Evolutionary conservation across 768 basidiomycete species (phyloP).

Genomic region (Naganishia randhawae): DNA sequence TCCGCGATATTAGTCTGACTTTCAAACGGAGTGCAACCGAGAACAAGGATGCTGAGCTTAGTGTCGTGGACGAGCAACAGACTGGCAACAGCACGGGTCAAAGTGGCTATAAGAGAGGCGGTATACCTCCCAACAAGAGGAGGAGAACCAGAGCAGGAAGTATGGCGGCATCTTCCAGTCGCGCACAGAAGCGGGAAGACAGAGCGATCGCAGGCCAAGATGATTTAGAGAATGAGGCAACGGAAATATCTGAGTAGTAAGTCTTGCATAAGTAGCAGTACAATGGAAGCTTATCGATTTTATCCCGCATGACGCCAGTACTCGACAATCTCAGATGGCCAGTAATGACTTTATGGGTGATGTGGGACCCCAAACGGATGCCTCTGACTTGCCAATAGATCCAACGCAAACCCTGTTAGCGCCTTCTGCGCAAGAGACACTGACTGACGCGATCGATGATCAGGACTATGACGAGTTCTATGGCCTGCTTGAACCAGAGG

Average conservation of each 20-base stretch:
- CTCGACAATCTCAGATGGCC: background rate
- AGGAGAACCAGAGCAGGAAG: constrained; percentile 75
- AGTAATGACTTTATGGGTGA: constrained; percentile 9
- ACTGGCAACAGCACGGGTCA: constrained; percentile 44
- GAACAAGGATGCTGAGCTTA: background rate
- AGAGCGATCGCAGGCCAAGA: constrained; percentile 45
- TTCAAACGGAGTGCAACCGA: constrained; percentile 29
- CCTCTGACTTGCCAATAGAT: background rate
- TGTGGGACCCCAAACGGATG: background rate
- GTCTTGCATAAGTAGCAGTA: constrained; percentile 46
- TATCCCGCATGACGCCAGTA: background rate
- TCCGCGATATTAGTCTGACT: constrained; percentile 41
- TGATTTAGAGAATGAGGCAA: constrained; percentile 55
- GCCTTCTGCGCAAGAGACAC: constrained; percentile 26
- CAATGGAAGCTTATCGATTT: background rate
- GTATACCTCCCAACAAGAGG: constrained; percentile 58
- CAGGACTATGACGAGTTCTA: constrained; percentile 72
- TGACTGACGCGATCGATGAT: constrained; percentile 37
- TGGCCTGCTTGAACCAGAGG: constrained; percentile 70
- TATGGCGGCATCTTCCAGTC: constrained; percentile 30
- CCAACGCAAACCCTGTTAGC: constrained; percentile 22
- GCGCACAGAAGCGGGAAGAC: constrained; percentile 25
- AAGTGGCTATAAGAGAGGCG: constrained; percentile 56
- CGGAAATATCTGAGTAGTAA: constrained; percentile 62
- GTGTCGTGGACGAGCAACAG: background rate